Conservation (phyloP, 257 asterid species). For the Solanum commersonii region DNA sequence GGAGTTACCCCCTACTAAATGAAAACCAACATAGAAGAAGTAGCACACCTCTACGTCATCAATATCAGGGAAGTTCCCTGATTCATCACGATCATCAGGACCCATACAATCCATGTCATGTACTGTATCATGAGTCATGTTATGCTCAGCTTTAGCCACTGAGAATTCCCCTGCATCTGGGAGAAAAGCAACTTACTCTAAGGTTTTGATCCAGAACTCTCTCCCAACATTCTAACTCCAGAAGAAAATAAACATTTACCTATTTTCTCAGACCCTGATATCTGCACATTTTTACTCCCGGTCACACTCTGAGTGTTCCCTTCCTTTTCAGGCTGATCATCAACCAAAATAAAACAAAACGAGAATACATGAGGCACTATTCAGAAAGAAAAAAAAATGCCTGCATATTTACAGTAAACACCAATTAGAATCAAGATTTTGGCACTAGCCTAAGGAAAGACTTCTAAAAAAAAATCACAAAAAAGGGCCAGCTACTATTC, state of each 20-base stretch:
- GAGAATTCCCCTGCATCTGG: constrained; percentile 25
- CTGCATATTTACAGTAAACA: not conserved
- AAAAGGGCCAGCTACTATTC: not conserved
- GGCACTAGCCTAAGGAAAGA: not conserved
- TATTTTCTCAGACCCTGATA: constrained; percentile 16
- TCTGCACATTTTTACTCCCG: constrained; percentile 7
- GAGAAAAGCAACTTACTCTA: not conserved
- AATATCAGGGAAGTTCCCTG: constrained; percentile 62
- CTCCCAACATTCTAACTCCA: not conserved
- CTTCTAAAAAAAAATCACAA: not conserved
- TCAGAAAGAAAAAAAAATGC: not conserved
- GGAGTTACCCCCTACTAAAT: not conserved
- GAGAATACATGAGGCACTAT: not conserved
- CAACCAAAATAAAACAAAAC: constrained; percentile 14
- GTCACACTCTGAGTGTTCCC: constrained; percentile 7
- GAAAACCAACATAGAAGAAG: not conserved
- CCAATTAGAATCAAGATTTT: not conserved
- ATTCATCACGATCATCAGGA: constrained; percentile 28
- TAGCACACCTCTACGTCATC: constrained; percentile 66
- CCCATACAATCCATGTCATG: constrained; percentile 23
- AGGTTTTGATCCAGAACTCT: not conserved
- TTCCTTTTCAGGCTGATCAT: constrained; percentile 13
- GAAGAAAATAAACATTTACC: constrained; percentile 15
- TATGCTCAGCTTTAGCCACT: constrained; percentile 9
- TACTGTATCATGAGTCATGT: constrained; percentile 7